Conservation (phyloP, 2,329 filamentous ascomycete genomes). For the Venturia pyrina region DNA sequence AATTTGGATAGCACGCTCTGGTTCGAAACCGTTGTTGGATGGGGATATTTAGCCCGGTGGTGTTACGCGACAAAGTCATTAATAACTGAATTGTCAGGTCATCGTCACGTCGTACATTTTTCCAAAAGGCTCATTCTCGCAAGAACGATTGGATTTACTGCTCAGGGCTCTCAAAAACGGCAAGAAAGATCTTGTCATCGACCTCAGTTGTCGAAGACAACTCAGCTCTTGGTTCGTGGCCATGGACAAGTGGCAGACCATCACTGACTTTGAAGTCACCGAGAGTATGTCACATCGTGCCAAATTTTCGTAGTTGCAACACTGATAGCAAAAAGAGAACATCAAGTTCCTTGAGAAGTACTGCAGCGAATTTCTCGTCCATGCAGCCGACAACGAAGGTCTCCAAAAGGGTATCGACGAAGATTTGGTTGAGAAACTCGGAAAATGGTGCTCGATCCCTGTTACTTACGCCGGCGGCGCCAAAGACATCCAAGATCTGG, state of each 20-base stretch:
- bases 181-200: slow-evolving; percentile 77
- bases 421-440: slow-evolving; percentile 63
- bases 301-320: background rate
- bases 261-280: slow-evolving; percentile 91
- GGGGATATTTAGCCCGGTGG: background rate
- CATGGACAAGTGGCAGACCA: slow-evolving; percentile 98
- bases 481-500: slow-evolving; percentile 66
- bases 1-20: too few relatives aligned
- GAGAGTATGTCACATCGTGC: slow-evolving; percentile 46
- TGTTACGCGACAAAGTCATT: background rate
- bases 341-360: slow-evolving; percentile 77
- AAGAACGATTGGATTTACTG: slow-evolving; percentile 63
- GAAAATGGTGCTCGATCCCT: slow-evolving; percentile 81
- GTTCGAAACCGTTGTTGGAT: too few relatives aligned
- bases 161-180: slow-evolving; percentile 63
- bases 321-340: slow-evolving; percentile 48
- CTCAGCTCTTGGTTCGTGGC: slow-evolving; percentile 85
- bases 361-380: slow-evolving; percentile 93
- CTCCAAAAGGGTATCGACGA: slow-evolving; percentile 87
- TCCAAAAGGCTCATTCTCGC: slow-evolving; percentile 71
- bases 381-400: slow-evolving; percentile 94
- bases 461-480: slow-evolving; percentile 97
- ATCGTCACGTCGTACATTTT: slow-evolving; percentile 97
- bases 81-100: slow-evolving; percentile 50
- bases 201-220: slow-evolving; percentile 78